These are phyloP conservation scores for Neolentinus lepideus DNA, from an alignment of 1,284 basidiomycete species.

Conservation along the genomic window DNA sequence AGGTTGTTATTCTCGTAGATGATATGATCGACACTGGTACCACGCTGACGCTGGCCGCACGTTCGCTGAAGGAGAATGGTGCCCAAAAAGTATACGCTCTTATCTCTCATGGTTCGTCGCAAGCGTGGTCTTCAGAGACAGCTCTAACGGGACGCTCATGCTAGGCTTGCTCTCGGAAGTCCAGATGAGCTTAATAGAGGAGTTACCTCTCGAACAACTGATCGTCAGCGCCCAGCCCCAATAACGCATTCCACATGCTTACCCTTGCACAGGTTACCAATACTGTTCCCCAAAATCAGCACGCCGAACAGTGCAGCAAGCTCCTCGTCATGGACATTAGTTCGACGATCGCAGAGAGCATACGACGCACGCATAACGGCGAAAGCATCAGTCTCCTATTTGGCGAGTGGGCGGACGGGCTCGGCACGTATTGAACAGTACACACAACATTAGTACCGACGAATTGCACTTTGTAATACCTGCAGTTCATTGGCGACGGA, in stretches of 20 bases:
- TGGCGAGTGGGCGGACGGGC: slow-evolving; percentile 61
- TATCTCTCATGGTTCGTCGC: slow-evolving; percentile 78
- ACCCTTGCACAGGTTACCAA: slow-evolving; percentile 64
- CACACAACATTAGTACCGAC: neutral
- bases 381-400: slow-evolving; percentile 84
- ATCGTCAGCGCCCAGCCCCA: slow-evolving; percentile 57
- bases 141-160: slow-evolving; percentile 6
- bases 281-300: slow-evolving; percentile 64
- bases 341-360: slow-evolving; percentile 91
- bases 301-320: slow-evolving; percentile 49
- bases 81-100: slow-evolving; percentile 86
- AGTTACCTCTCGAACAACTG: slow-evolving; percentile 79
- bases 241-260: neutral
- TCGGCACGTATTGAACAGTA: too few species aligned
- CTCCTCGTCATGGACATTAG: slow-evolving; percentile 81
- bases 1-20: slow-evolving; percentile 92
- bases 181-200: slow-evolving; percentile 70
- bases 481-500: too few species aligned
- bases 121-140: slow-evolving; percentile 1
- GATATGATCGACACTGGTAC: slow-evolving; percentile 97
- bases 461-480: too few species aligned
- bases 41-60: slow-evolving; percentile 82
- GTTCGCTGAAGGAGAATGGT: slow-evolving; percentile 83
- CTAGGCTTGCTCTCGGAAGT: slow-evolving; percentile 83
- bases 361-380: slow-evolving; percentile 95